Percentiles rank a stretch among this genome's conserved stretches.
Evolutionary conservation across 164 flowering plant species (phyloP).

Genomic region (Umbellularia californica): DNA sequence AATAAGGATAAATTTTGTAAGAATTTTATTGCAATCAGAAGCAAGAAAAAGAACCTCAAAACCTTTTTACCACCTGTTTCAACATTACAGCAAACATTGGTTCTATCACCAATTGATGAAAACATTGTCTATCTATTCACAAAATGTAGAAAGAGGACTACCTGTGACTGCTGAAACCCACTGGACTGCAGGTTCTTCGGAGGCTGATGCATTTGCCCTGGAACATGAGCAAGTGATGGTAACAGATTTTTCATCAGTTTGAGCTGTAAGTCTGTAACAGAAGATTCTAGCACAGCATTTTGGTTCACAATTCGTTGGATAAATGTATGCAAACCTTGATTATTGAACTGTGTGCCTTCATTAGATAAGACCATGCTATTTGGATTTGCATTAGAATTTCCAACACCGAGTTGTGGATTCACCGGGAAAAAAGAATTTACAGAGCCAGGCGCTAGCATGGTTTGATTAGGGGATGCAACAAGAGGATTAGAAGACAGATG

Average conservation of each 20-base stretch:
- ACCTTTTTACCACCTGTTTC: neutral
- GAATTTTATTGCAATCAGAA: too few species aligned
- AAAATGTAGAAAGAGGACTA: neutral
- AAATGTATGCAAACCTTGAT: neutral
- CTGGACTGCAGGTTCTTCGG: neutral
- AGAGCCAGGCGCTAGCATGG: neutral
- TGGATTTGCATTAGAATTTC: slow-evolving; percentile 1
- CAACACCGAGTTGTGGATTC: neutral
- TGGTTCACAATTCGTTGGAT: neutral
- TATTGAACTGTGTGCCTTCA: slow-evolving; percentile 1
- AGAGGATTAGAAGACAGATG: neutral
- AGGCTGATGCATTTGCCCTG: slow-evolving; percentile 1
- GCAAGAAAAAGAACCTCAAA: too few species aligned
- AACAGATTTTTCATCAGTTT: neutral
- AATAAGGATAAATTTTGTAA: neutral
- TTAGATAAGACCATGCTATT: neutral
- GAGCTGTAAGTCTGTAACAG: neutral
- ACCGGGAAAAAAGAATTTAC: neutral
- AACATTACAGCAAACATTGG: neutral
- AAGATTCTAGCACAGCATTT: neutral
- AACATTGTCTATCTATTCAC: neutral
- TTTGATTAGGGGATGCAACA: neutral
- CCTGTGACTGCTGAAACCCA: neutral
- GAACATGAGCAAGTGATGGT: neutral
- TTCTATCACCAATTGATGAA: neutral